Evolutionary conservation across 179 eudicot genomes (phyloP), one percentile per base, ranked within the genome.

Genomic region (Vitellaria paradoxa): DNA sequence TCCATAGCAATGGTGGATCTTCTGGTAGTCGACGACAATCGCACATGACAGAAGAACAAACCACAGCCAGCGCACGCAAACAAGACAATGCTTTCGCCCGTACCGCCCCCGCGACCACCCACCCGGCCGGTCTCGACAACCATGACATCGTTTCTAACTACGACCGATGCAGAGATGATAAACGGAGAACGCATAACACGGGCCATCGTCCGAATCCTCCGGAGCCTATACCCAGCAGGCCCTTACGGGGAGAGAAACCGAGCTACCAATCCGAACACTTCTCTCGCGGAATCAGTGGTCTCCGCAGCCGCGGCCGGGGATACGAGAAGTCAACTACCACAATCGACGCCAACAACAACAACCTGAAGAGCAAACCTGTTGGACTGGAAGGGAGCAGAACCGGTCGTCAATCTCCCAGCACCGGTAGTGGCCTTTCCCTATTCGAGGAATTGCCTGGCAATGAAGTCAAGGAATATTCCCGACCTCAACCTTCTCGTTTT

Each of bases 221-320:
- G 59, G 76, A 74, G 26, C 86, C 86, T 40, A 83, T 83, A 56
- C 81, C 86, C 12, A 73, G 80, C 57, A 69, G 86, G 65, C 86
- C 86, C 26, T 65, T 77, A 61, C 75, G 85, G 72, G 69, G 37
- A 12, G 78, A 65, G 30, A 55, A n/a, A 18, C 59, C 73, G 9
- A 57, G 3, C 45, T 24, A 67, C 26, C 73, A 57, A 50, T 72
- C 73, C 37, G 65, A 66, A 45, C 75, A 62, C 11, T 13, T 20
- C 42, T 64, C 12, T 63, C 57, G 21, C 7, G 61, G 60, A 71
- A 75, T 30, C 47, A 17, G 13, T 63, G 76, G 57, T 24, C 50
- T 26, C 26, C 8, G 3, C 17, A 21, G 57, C 60, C 20, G 37
- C 40, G 50, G 50, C 11, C 37, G 49, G 59, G 49, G 49, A 24